These are phyloP conservation scores for Malus asiatica DNA, from an alignment of 306 rosid genomes.

Conservation along the genomic window DNA sequence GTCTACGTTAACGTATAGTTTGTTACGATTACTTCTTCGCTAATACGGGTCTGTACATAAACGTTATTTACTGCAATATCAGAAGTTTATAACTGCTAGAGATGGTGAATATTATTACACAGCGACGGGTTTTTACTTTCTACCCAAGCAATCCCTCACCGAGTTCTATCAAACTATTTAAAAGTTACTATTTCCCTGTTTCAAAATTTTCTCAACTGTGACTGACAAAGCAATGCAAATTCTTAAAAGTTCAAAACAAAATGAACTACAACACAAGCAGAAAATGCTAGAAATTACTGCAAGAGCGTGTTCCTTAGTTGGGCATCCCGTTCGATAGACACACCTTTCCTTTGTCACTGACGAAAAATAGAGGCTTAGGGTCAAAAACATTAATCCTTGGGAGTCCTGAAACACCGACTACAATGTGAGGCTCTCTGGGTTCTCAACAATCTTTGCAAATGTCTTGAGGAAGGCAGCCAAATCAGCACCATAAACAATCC, in stretches of 20 bases:
- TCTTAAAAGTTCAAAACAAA: slow-evolving; percentile 5
- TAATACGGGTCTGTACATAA: not conserved
- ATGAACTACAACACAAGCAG: slow-evolving; percentile 15
- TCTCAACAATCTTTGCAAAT: slow-evolving; percentile 67
- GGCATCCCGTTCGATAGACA: not conserved
- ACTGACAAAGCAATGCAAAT: slow-evolving; percentile 14
- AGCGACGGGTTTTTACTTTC: not conserved
- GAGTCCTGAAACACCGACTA: slow-evolving; percentile 35
- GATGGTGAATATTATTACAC: not conserved
- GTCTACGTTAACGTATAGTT: not conserved
- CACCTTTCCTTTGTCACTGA: slow-evolving; percentile 13
- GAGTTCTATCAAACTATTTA: slow-evolving; percentile 4
- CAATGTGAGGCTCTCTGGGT: slow-evolving; percentile 80
- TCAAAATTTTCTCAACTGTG: slow-evolving; percentile 23
- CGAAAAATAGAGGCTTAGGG: slow-evolving; percentile 1
- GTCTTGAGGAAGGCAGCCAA: slow-evolving; percentile 85
- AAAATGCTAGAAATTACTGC: slow-evolving; percentile 18
- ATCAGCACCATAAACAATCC: slow-evolving; percentile 81
- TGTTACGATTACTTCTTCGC: not conserved
- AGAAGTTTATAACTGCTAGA: not conserved
- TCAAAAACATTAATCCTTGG: not conserved
- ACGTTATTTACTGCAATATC: not conserved
- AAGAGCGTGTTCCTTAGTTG: slow-evolving; percentile 16
- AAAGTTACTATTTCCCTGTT: slow-evolving; percentile 16
- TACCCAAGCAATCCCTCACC: slow-evolving; percentile 2